Evolutionary conservation across 1,139 yeast genomes (phyloP), one percentile per base, ranked within the genome.

Genomic region (Taphrina flavorubra): DNA sequence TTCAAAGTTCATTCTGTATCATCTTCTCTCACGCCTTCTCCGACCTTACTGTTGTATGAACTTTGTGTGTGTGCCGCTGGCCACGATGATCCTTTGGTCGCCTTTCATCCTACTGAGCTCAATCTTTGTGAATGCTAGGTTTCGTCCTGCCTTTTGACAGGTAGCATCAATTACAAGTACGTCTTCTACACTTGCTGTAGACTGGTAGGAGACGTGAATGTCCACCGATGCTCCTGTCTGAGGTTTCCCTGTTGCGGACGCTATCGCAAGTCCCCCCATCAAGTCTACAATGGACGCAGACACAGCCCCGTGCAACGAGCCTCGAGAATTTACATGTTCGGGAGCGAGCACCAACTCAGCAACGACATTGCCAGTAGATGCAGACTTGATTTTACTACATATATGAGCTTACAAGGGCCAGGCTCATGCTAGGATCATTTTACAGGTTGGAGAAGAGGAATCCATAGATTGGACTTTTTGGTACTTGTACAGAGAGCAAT

Each of bases 231-330:
- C 60, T 2, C 60, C 60, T 8, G 60, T 39, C 60, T 56, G 36
- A 13, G 14, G 36, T 14, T 18, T 16, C 2, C 60, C 60, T 6
- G 60, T 56, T 11, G 36, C 20, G 36, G 44, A 34, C 1, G 47
- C 60, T 4, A 56, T 56, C 4, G 47, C 47, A 10, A 56, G 60
- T 14, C 60, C 60, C 13, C 60, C 60, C 47, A 56, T n/a, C n/a
- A 56, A 25, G 39, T 56, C 60, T 7, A 56, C 60, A 13, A 56
- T 31, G 6, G 60, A 34, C 16, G 60, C 60, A 37, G 60, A 56
- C 42, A 56, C 60, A 8, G 60, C 60, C 14, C 60, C 60, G 60
- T 56, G 60, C 11, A 56, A 25, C 7, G 60, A 37, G 6, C 60
- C 60, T 1, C 60, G 39, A 14, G 60, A 56, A n/a, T 56, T 56